Evolutionary conservation across 345 rosid species (phyloP).

Genomic region (Salix caprea): DNA sequence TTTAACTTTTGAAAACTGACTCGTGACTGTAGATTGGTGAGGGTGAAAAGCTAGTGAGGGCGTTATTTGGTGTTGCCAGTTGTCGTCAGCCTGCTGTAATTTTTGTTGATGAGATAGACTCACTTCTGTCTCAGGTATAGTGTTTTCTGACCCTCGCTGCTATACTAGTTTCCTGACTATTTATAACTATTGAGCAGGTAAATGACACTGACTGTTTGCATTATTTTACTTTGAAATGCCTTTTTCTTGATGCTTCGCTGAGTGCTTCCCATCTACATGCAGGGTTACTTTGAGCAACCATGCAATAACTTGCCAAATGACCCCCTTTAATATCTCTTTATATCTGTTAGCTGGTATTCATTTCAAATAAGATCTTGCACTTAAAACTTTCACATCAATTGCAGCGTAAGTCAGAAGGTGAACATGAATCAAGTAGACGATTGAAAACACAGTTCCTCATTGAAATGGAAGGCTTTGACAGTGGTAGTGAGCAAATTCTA

Average conservation of each 20-base stretch:
- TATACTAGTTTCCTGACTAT: neutral
- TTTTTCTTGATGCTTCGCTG: neutral
- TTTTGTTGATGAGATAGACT: conserved; percentile 96
- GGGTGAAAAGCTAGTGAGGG: conserved; percentile 98
- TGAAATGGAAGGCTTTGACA: conserved; percentile 96
- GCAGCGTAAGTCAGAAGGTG: conserved; percentile 99
- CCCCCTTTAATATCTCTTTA: neutral
- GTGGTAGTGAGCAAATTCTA: conserved; percentile 83
- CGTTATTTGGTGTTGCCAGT: conserved; percentile 96
- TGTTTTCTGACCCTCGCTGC: conserved; percentile 10
- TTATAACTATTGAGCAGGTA: neutral
- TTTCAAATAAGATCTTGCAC: conserved; percentile 3
- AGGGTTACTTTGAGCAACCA: neutral
- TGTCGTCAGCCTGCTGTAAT: conserved; percentile 99
- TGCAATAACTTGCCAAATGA: neutral
- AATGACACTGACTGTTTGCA: neutral
- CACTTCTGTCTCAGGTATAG: conserved; percentile 89
- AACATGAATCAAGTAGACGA: conserved; percentile 94
- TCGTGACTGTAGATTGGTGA: conserved; percentile 72
- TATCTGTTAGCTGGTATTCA: neutral
- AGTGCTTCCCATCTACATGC: neutral
- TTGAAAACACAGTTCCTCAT: conserved; percentile 92
- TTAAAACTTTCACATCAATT: conserved; percentile 17
- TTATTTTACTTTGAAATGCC: neutral
- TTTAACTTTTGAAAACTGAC: neutral